Percentiles rank a stretch among this genome's conserved stretches.
phyloP scores from a whole-genome alignment of 176 grass and related monocot species.

The Bolboschoenus planiculmis region DNA sequence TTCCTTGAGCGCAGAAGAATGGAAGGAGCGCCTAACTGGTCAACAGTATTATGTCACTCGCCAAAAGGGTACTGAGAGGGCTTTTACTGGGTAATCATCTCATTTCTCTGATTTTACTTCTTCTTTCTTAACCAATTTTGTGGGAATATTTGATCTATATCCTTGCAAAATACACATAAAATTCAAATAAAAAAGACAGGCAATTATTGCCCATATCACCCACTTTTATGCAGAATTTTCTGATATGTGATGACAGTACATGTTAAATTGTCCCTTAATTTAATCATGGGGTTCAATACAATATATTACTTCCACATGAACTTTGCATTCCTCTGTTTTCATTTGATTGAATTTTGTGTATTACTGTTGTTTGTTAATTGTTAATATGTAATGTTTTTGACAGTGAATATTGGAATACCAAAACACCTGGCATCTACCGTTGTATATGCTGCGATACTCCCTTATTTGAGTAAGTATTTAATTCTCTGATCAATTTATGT shows the following conservation, averaged over 20 bases:
- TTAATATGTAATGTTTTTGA: conserved; percentile 2
- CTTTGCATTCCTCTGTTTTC: background rate
- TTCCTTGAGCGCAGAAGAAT: conserved; percentile 59
- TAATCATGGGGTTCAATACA: background rate
- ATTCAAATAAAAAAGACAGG: background rate
- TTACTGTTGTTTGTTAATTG: background rate
- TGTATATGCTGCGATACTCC: conserved; percentile 76
- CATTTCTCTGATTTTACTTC: background rate
- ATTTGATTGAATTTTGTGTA: background rate
- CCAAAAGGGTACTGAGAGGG: conserved; percentile 79
- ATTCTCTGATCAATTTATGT: background rate
- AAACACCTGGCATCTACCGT: conserved; percentile 53
- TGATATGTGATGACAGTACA: conserved; percentile 1
- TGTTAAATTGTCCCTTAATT: background rate
- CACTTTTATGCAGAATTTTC: background rate
- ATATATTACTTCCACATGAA: background rate
- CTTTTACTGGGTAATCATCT: conserved; percentile 68
- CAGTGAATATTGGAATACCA: conserved; percentile 49
- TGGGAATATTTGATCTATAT: background rate
- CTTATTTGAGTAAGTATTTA: conserved; percentile 61
- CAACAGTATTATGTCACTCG: conserved; percentile 73
- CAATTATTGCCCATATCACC: background rate
- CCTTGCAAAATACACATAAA: background rate
- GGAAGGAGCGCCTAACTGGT: conserved; percentile 56
- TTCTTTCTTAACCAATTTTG: background rate